Evolutionary conservation across 176 grass and related monocot species (phyloP), one percentile per base, ranked within the genome.

Genomic region (Ananas comosus): DNA sequence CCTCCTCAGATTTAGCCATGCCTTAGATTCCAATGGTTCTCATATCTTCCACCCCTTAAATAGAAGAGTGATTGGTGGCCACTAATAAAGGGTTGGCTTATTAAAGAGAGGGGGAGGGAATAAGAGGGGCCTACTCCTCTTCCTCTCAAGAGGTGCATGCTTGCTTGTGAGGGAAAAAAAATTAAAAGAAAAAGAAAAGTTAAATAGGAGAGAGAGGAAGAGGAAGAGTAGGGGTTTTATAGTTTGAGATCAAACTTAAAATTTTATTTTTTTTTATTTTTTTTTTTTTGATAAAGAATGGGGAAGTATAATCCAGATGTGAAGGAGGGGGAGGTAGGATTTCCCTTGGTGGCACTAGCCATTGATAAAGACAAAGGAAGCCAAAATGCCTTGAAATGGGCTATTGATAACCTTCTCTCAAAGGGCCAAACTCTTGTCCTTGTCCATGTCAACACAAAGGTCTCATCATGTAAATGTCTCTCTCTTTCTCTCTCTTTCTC

Each of bases 301-400:
- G 86, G 82, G 50, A 92, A 74, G 76, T 82, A 85, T 42, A 42
- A 42, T 76, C 63, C 69, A 67, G 85, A 91, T 64, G 75, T 72
- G 3, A 51, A 65, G 50, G 70, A 61, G 14, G 67, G 11, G 2
- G 77, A 79, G 22, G 57, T 27, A 64, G 5, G 3, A 57, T 89
- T 77, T 85, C 83, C 83, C 29, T 64, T 96, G 49, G 86, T 96
- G 14, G 92, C 92, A 14, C 83, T 90, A 61, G 87, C 86, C 76
- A 96, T 96, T 72, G 88, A 91, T 71, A 86, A 91, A 69, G 82
- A 86, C 82, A 96, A 96, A 74, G 82, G 83, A 71, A 91, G 88
- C 76, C 91, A 91, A 73, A 76, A 74, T 77, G 86, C 92, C 10
- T 82, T 96, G 66, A 96, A 87, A 87, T 96, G 85, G 76, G 68